Evolutionary conservation across 805 yeast species (phyloP).

Genomic region (Nadsonia fulvescens): DNA sequence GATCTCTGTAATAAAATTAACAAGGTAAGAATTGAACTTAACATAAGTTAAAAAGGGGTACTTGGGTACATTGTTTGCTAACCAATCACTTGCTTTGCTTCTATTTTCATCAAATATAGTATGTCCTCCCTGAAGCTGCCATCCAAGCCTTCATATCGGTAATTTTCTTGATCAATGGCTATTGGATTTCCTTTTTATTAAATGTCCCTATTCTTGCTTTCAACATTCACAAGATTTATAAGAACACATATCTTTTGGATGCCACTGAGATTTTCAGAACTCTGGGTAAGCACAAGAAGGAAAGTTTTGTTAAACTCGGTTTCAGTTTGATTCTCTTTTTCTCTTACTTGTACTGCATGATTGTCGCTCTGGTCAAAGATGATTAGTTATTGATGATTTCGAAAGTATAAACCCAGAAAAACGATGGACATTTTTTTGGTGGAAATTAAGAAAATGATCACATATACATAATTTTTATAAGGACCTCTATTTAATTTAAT

Average conservation of each 20-base stretch:
- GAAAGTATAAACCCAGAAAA: too few relatives aligned
- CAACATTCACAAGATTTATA: conserved; percentile 63
- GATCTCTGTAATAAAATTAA: conserved; percentile 88
- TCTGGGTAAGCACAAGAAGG: conserved; percentile 80
- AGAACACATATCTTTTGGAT: conserved; percentile 72
- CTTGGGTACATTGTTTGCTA: too few relatives aligned
- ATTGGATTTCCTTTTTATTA: conserved; percentile 76
- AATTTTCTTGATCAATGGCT: conserved; percentile 67
- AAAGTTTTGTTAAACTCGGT: conserved; percentile 75
- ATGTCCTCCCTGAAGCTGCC: conserved; percentile 79
- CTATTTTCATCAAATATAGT: conserved; percentile 17
- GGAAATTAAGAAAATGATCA: too few relatives aligned
- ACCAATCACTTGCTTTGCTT: not conserved
- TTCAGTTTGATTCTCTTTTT: conserved; percentile 85
- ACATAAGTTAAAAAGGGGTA: too few relatives aligned
- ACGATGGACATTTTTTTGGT: too few relatives aligned
- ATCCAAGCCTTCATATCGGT: conserved; percentile 49
- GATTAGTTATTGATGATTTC: too few relatives aligned
- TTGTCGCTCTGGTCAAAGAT: conserved; percentile 73
- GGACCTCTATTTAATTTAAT: too few relatives aligned
- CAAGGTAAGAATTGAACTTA: conserved; percentile 17
- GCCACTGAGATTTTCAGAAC: conserved; percentile 97
- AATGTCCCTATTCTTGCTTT: conserved; percentile 71
- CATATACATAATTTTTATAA: too few relatives aligned
- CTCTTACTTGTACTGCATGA: conserved; percentile 91